Base-by-base conservation (phyloP, 2,329 filamentous ascomycete species). In the Teratosphaeria zuluensis region DNA sequence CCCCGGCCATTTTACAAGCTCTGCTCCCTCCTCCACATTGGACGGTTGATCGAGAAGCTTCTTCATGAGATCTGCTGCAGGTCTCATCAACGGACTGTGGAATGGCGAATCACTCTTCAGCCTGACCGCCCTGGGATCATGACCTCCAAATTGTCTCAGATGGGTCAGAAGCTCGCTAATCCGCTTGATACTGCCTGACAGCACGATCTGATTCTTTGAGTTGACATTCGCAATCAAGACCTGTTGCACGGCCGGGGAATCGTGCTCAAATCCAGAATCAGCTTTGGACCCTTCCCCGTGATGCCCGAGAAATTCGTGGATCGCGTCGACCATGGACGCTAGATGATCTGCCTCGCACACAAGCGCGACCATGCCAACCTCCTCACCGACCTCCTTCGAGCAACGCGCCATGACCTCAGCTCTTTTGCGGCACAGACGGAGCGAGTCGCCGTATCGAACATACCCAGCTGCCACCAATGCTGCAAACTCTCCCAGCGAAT, bases 201-300 rank as follows among this genome's bases (percentile, higher is more conserved):
- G 79, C 56, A 96, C 92, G 67, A 97, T 95, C 76, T 97, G 92
- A 71, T 96, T 96, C 77, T 91, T 94, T 72, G 87, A 90, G 76
- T 97, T 97, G 75, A 95, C 85, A 74, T 97, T 96, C 60, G 91
- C 92, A 66, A 97, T 91, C 65, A 88, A 79, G 55, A 96, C 92
- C 73, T 95, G 89, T 69, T 94, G 84, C 57, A 95, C 90, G 3
- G 90, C 84, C 19, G 89, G 87, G 32, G 85, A 75, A 64, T 88
- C 81, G 63, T 85, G 79, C 61, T 81, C 81, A 9, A 58, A 56
- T 46, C 66, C 62, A 65, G 83, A 85, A 70, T 91, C 87, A 57
- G 82, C 81, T 69, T 87, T 87, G 60, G 82, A 78, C 31, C 84
- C 85, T n/a, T 82, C 78, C 54, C 81, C 81, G n/a, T 60, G 59